A percentile compares a stretch with the other conserved stretches of the same genome.
phyloP scores from a whole-genome alignment of 202 grass and related monocot genomes.

The Musa balbisiana region DNA sequence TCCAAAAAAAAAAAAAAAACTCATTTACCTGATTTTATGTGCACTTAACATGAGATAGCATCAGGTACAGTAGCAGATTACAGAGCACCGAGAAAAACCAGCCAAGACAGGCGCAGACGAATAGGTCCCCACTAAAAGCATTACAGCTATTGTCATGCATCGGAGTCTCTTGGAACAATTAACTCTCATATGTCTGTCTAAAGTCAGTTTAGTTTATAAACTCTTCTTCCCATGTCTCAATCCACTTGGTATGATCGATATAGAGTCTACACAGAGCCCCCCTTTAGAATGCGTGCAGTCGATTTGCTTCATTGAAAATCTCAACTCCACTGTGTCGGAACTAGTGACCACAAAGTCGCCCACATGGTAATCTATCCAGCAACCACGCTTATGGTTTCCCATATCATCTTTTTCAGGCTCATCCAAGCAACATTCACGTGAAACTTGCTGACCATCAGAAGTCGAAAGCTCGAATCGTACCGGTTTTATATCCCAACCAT shows the following conservation, averaged over 20 bases:
- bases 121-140: neutral
- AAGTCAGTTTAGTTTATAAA: neutral
- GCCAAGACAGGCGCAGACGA: neutral
- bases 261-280: conserved; percentile 18
- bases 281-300: conserved; percentile 27
- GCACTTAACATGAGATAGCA: neutral
- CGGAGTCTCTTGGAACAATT: neutral
- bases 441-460: conserved; percentile 20
- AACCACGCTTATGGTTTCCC: conserved; percentile 2
- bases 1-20: neutral
- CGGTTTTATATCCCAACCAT: conserved; percentile 23
- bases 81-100: neutral
- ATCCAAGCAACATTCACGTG: conserved; percentile 16
- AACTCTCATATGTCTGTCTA: neutral
- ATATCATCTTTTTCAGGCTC: conserved; percentile 14
- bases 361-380: conserved; percentile 22
- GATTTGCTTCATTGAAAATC: conserved; percentile 26
- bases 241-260: conserved; percentile 12
- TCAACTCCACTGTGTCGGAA: conserved; percentile 14
- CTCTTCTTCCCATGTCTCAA: conserved; percentile 3
- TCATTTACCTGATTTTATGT: neutral
- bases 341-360: conserved; percentile 21
- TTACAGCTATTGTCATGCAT: neutral
- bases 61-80: neutral
- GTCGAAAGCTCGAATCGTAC: conserved; percentile 21